Conservation (phyloP, 2,329 filamentous ascomycete species). For the Venturia carpophila region DNA sequence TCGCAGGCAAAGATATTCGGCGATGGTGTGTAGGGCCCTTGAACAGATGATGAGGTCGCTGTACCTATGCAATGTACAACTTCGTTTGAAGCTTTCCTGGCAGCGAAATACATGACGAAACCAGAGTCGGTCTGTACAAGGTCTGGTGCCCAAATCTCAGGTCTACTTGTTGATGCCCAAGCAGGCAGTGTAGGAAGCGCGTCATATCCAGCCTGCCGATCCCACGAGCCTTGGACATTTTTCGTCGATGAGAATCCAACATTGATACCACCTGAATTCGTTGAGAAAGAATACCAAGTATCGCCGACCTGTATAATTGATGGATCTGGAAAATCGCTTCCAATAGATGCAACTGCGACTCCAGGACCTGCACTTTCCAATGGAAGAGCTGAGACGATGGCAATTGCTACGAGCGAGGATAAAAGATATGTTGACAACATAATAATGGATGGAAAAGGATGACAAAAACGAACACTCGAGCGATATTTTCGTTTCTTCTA, state of each 20-base stretch:
- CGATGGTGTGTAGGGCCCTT: conserved; percentile 47
- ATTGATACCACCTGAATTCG: conserved; percentile 30
- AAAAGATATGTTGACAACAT: background rate
- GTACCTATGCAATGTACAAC: conserved; percentile 51
- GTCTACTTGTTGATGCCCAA: conserved; percentile 18
- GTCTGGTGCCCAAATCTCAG: conserved; percentile 31
- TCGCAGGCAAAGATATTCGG: background rate
- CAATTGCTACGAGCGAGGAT: background rate
- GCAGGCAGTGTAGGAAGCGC: conserved; percentile 25
- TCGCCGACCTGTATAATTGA: conserved; percentile 27
- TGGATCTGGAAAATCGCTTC: conserved; percentile 32
- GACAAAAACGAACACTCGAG: background rate
- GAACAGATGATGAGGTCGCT: conserved; percentile 40
- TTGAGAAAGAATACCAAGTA: conserved; percentile 34
- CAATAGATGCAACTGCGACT: background rate
- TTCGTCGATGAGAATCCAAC: conserved; percentile 33
- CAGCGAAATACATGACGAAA: conserved; percentile 56
- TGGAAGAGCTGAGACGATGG: background rate
- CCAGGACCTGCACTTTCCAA: background rate
- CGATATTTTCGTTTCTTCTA: background rate
- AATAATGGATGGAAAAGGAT: background rate
- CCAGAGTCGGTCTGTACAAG: conserved; percentile 31
- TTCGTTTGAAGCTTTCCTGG: conserved; percentile 34
- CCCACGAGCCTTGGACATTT: conserved; percentile 32
- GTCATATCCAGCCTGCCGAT: conserved; percentile 23